Evolutionary conservation across 345 rosid species (phyloP).

Genomic region (Crucihimalaya himalaica): DNA sequence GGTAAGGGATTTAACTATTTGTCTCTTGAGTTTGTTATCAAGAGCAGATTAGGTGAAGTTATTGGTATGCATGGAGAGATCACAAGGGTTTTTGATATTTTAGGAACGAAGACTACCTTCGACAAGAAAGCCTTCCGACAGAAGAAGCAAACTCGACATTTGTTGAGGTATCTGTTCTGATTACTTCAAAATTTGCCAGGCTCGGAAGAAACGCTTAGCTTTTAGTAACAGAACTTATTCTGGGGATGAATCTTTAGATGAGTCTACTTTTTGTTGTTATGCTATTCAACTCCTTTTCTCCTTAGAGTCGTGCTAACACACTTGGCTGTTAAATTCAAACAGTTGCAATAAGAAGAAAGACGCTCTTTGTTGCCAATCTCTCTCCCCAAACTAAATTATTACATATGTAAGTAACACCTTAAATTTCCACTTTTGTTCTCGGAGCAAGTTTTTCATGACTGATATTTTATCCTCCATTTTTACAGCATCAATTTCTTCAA

Average conservation of each 20-base stretch:
- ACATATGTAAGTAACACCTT: too few relatives aligned
- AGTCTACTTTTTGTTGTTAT: too few relatives aligned
- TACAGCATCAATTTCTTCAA: neutral
- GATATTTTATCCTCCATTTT: neutral
- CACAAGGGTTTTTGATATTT: neutral
- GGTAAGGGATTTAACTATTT: neutral
- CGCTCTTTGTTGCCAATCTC: too few relatives aligned
- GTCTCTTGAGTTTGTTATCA: neutral
- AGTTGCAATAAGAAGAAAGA: neutral
- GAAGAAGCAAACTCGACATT: neutral
- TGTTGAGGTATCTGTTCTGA: neutral
- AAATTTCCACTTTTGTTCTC: too few relatives aligned
- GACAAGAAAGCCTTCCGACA: neutral
- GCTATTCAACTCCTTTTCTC: neutral
- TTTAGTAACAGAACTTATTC: too few relatives aligned
- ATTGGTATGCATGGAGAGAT: too few relatives aligned
- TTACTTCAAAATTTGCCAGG: neutral
- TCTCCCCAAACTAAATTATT: too few relatives aligned
- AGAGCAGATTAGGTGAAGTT: neutral
- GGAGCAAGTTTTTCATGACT: neutral
- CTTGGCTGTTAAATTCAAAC: neutral
- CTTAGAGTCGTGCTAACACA: neutral
- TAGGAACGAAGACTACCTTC: neutral
- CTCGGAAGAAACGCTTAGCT: neutral
- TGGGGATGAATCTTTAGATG: too few relatives aligned